Percentiles rank a stretch among this genome's conserved stretches.
Conservation (phyloP, 2,329 filamentous ascomycete genomes). For the Leptographium radiaticola region DNA sequence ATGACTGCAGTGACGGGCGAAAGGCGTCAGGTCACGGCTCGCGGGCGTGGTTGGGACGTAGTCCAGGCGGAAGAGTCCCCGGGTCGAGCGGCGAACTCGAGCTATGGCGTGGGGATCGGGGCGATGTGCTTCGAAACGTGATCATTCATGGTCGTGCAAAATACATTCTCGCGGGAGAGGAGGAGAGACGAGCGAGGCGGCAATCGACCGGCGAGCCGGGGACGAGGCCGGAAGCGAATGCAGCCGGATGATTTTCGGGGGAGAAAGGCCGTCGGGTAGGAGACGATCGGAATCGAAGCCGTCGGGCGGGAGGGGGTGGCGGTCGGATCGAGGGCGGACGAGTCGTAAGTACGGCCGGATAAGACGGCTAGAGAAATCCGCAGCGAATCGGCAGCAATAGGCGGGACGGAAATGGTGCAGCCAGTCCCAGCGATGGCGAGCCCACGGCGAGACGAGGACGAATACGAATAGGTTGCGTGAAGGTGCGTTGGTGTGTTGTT, state of each 20-base stretch:
- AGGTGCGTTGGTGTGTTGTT: neutral
- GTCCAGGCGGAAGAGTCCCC: neutral
- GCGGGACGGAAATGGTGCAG: neutral
- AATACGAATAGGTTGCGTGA: neutral
- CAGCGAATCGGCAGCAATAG: neutral
- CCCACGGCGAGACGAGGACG: neutral
- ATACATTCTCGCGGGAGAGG: neutral
- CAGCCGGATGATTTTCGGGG: too few relatives aligned
- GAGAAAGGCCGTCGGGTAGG: neutral
- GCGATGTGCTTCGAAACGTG: neutral
- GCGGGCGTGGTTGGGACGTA: neutral
- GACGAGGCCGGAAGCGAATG: too few relatives aligned
- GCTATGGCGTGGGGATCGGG: neutral
- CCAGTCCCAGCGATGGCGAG: neutral
- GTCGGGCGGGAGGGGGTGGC: neutral
- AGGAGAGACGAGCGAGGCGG: neutral
- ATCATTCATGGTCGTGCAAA: slow-evolving; percentile 3
- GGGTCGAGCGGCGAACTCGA: slow-evolving; percentile 1
- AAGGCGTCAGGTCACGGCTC: neutral
- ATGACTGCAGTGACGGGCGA: neutral
- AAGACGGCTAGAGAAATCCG: neutral
- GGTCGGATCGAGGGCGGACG: neutral
- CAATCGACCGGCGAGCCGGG: too few relatives aligned
- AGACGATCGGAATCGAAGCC: neutral
- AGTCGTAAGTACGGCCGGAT: neutral